A percentile compares a stretch with the other conserved stretches of the same genome.
Conservation (phyloP, 495 filamentous ascomycete species). For the Xylona heveae region DNA sequence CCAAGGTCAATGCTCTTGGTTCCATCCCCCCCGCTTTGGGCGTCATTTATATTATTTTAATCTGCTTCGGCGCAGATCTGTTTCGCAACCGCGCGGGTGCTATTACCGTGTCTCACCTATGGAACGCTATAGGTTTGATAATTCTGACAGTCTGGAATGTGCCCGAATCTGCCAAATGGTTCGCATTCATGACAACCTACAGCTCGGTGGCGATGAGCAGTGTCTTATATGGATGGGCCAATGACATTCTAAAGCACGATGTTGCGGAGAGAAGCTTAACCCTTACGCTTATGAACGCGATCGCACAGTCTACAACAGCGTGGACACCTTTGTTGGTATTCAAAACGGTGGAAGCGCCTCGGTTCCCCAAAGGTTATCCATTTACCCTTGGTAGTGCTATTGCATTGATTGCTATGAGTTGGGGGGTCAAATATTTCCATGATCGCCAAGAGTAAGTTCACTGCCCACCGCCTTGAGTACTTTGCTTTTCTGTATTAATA, state of each 20-base stretch:
- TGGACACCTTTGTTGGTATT: slow-evolving; percentile 23
- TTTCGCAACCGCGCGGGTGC: slow-evolving; percentile 17
- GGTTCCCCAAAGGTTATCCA: slow-evolving; percentile 25
- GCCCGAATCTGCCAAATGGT: slow-evolving; percentile 24
- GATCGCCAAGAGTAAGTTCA: too few species aligned
- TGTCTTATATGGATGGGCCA: slow-evolving; percentile 18
- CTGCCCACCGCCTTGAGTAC: too few species aligned
- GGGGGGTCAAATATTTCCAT: too few species aligned
- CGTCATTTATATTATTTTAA: slow-evolving; percentile 24
- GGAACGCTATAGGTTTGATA: slow-evolving; percentile 14
- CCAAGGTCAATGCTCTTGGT: slow-evolving; percentile 14
- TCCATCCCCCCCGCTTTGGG: slow-evolving; percentile 16
- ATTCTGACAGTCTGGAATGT: slow-evolving; percentile 24
- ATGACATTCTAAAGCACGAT: slow-evolving; percentile 11
- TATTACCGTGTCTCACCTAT: slow-evolving; percentile 13
- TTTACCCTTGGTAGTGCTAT: slow-evolving; percentile 25
- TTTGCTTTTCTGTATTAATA: too few species aligned
- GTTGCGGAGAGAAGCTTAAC: slow-evolving; percentile 14
- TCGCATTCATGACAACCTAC: slow-evolving; percentile 22
- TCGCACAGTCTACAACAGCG: slow-evolving; percentile 15
- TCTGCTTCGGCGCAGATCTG: slow-evolving; percentile 26
- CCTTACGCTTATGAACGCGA: slow-evolving; percentile 12
- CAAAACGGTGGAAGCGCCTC: too few species aligned
- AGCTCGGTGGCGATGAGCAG: slow-evolving; percentile 13
- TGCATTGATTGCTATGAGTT: slow-evolving; percentile 22